Base-by-base conservation (phyloP, 192 early-diverging fungal genomes). In the Phlyctochytrium bullatum region DNA sequence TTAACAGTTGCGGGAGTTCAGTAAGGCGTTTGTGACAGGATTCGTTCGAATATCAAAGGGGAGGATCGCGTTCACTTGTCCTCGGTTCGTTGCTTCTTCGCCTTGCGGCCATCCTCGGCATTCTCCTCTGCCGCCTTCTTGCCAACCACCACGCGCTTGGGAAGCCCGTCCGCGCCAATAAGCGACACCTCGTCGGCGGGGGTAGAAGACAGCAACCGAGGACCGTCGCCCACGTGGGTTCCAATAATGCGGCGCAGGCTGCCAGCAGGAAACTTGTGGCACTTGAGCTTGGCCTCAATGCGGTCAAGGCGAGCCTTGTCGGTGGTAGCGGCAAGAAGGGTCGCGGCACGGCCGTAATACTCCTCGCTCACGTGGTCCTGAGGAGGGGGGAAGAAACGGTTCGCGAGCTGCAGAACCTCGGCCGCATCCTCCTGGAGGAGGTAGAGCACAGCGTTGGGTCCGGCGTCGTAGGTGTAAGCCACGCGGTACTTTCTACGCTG, bases 391-490 rank as follows among this genome's bases (percentile, higher is more conserved):
- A 99, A 96, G 75, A 91, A 91, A 60, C 86, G 80, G 14, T 92
- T 84, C 59, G 97, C 75, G 47, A 99, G 70, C 70, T 89, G 83
- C 50, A 96, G 82, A 57, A 99, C 87, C 71, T 94, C 91, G 36
- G 81, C 76, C 76, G 95, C 90, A 75, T 98, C 86, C 64, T 89
- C 80, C 65, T 82, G 76, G 36, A 85, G 83, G 25, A 93, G 84
- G 70, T 98, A 99, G 65, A 99, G 90, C 3, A 99, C 97, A 0
- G 96, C 95, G 67, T 99, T 99, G 51, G 97, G 97, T 31, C 97
- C 97, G 23, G 97, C 97, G 75, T 99, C 97, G 76, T 88, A 99
- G 10, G 97, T 99, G 80, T 99, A 99, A 1, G 97, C 97, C 16
- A 90, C 96, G 54, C 89, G 90, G 67, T 84, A 86, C 2, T 77